Evolutionary conservation across 2,329 filamentous ascomycete genomes (phyloP).

Genomic region (Aspergillus costaricaensis): DNA sequence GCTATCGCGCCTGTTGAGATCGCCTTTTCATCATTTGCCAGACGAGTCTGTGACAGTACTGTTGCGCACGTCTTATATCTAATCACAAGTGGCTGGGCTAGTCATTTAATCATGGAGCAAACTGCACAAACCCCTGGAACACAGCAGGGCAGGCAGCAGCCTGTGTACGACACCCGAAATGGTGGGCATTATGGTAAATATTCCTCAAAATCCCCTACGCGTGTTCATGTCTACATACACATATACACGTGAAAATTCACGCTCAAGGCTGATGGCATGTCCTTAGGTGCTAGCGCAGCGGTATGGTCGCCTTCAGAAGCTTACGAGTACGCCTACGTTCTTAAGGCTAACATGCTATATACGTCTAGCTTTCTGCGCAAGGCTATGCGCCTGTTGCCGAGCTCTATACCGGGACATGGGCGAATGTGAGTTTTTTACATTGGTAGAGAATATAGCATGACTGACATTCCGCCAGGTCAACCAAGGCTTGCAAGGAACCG

Average conservation of each 20-base stretch:
- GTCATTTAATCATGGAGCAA: constrained; percentile 53
- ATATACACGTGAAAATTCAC: no score
- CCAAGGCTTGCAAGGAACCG: constrained; percentile 87
- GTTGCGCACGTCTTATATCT: neutral
- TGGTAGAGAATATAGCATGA: neutral
- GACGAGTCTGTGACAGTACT: neutral
- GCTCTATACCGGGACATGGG: constrained; percentile 91
- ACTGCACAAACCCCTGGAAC: constrained; percentile 57
- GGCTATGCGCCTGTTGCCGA: constrained; percentile 87
- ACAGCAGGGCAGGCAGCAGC: constrained; percentile 62
- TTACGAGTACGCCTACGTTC: neutral
- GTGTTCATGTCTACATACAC: neutral
- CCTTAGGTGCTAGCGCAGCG: constrained; percentile 65
- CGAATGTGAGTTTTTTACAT: constrained; percentile 68
- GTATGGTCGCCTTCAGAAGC: constrained; percentile 50
- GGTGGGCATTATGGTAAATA: constrained; percentile 75
- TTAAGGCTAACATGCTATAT: constrained; percentile 16
- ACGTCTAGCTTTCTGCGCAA: constrained; percentile 74
- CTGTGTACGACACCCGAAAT: constrained; percentile 71
- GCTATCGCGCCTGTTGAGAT: neutral
- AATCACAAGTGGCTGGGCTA: neutral
- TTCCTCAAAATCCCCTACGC: constrained; percentile 2
- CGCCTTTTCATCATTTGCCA: neutral
- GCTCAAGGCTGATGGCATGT: neutral
- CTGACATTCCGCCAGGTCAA: constrained; percentile 67